Evolutionary conservation across 2,329 filamentous ascomycete genomes (phyloP), one percentile per base, ranked within the genome.

Genomic region (Keithomyces neogunnii): DNA sequence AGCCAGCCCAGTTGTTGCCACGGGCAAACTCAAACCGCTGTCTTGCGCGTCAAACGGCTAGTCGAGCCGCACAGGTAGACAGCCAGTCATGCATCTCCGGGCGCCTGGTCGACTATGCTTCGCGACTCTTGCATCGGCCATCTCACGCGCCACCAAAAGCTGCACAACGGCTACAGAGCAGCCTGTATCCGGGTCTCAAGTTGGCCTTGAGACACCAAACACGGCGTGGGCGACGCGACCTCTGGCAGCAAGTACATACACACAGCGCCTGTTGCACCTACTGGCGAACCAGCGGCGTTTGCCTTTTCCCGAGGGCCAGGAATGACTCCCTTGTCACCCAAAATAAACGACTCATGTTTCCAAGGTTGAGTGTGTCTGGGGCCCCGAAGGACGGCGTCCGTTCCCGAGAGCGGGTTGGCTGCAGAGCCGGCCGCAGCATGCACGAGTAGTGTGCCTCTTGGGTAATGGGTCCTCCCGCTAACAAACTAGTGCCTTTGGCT

Each of bases 341-440:
- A 29, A 39, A 38, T 29, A 48, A 51, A 28, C 29, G 13, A 11
- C 35, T 44, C 36, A 53, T 13, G 26, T 9, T 38, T 26, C 36
- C 13, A 30, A 4, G 33, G 5, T 28, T 35, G 49, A 19, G 19
- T 32, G 51, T 50, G 47, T 57, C 52, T 51, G 60, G 64, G 64
- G 65, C 64, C 60, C 59, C 63, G 63, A 55, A 30, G 30, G 51
- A 55, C 58, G 55, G 57, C 63, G 63, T 63, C 63, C 64, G 60
- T 62, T 63, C 60, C 64, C 65, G 65, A 60, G 57, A 59, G 61
- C 60, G 57, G 55, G 55, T 52, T 51, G 63, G 67, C 62, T 64
- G 65, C 66, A 69, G 66, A 66, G 59, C 53, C 59, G 67, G 67
- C 67, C 67, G 67, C 67, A 69, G 66, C 53, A 64, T 62, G 64